These are phyloP conservation scores for Penicillium turbatum DNA, from an alignment of 495 filamentous ascomycete genomes.

Conservation along the genomic window DNA sequence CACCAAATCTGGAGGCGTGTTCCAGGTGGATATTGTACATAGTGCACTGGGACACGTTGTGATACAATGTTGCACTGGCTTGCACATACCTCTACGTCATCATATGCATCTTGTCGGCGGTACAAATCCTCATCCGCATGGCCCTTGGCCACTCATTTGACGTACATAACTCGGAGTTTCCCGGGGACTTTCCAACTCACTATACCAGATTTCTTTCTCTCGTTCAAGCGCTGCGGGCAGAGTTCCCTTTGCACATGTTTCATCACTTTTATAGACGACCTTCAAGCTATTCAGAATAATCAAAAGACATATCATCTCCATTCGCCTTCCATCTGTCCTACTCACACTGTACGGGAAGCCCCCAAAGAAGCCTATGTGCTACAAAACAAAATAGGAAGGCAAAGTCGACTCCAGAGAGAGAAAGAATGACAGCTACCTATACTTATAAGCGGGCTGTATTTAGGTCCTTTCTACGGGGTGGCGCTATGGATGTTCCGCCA, in stretches of 20 bases:
- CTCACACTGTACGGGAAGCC: too few species aligned
- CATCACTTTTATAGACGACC: background rate
- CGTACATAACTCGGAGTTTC: conserved; percentile 1
- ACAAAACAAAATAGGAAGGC: too few species aligned
- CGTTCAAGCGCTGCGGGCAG: conserved; percentile 15
- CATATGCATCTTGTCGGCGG: background rate
- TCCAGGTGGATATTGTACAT: background rate
- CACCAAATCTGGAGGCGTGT: background rate
- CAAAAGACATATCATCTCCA: background rate
- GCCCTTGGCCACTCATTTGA: background rate
- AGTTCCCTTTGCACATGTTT: background rate
- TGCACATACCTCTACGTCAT: background rate
- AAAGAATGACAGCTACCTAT: too few species aligned
- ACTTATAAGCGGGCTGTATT: too few species aligned
- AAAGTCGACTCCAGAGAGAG: too few species aligned
- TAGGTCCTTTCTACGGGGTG: too few species aligned
- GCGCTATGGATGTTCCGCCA: too few species aligned
- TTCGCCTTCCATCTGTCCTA: background rate
- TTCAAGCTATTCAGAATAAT: background rate
- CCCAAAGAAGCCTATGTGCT: too few species aligned
- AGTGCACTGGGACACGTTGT: background rate
- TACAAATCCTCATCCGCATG: background rate
- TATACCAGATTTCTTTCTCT: background rate
- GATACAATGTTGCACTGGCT: background rate
- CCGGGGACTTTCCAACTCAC: too few species aligned